These are phyloP conservation scores for Tuctoria greenei DNA, from an alignment of 176 grass and related monocot genomes.

Conservation along the genomic window DNA sequence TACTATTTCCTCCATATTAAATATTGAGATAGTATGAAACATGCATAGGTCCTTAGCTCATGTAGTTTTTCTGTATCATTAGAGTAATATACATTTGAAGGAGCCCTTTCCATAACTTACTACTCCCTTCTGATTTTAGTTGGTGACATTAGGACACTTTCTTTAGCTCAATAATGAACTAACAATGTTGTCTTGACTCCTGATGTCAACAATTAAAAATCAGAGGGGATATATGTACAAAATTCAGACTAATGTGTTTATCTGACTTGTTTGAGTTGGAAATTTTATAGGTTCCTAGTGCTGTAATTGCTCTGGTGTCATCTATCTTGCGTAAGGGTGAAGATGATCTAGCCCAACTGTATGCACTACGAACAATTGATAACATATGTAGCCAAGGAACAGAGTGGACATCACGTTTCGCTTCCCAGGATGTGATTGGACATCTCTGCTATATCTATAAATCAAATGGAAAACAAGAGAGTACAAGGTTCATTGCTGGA, in stretches of 20 bases:
- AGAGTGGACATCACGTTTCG: slow-evolving; percentile 94
- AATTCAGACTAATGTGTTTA: background rate
- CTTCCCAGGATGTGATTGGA: slow-evolving; percentile 77
- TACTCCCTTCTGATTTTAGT: no score
- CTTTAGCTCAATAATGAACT: no score
- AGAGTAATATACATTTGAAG: slow-evolving; percentile 6
- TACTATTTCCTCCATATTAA: no score
- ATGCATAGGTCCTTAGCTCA: background rate
- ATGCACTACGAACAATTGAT: slow-evolving; percentile 93
- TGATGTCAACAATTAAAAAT: no score
- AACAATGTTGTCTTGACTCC: no score
- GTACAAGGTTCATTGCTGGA: slow-evolving; percentile 78
- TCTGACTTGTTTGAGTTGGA: slow-evolving; percentile 24
- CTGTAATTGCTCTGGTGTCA: slow-evolving; percentile 80
- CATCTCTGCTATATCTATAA: slow-evolving; percentile 91
- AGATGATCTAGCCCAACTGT: slow-evolving; percentile 94
- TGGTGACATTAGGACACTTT: no score
- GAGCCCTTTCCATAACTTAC: slow-evolving; percentile 9
- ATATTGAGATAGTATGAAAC: background rate
- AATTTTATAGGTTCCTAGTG: slow-evolving; percentile 76
- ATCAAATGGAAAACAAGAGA: slow-evolving; percentile 90
- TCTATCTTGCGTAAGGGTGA: slow-evolving; percentile 95
- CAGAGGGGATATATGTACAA: background rate
- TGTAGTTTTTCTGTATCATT: slow-evolving; percentile 10
- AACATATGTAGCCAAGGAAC: slow-evolving; percentile 94